phyloP scores from a whole-genome alignment of 805 yeast species.

The Diddensiella caesifluorescens region DNA sequence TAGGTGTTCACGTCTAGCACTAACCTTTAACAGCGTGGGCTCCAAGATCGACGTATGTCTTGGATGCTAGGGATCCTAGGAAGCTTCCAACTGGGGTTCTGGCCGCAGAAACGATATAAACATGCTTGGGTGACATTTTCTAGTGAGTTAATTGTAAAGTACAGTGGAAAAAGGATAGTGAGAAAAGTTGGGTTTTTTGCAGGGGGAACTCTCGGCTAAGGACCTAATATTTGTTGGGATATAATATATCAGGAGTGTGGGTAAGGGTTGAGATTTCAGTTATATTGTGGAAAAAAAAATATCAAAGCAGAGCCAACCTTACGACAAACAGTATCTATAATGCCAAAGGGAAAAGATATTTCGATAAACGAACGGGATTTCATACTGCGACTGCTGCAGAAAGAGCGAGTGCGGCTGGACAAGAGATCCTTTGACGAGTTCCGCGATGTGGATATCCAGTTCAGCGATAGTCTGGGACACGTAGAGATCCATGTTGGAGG shows the following conservation, averaged over 20 bases:
- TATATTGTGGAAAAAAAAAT: no score
- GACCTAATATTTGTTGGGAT: no score
- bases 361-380: slow-evolving; percentile 61
- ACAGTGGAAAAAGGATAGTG: no score
- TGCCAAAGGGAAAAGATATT: slow-evolving; percentile 59
- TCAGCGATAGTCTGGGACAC: slow-evolving; percentile 66
- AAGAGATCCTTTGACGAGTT: slow-evolving; percentile 60
- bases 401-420: slow-evolving; percentile 58
- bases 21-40: slow-evolving; percentile 72
- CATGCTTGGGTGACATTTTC: slow-evolving; percentile 31
- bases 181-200: no score
- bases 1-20: slow-evolving; percentile 5
- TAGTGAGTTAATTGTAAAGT: not conserved
- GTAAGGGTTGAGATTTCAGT: no score
- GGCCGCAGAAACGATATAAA: slow-evolving; percentile 84
- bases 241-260: no score
- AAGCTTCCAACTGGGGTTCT: slow-evolving; percentile 97
- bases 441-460: slow-evolving; percentile 57
- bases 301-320: no score
- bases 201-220: no score
- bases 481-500: slow-evolving; percentile 74
- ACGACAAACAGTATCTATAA: not conserved
- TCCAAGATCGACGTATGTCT: slow-evolving; percentile 81
- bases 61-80: slow-evolving; percentile 74
- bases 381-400: slow-evolving; percentile 52